Evolutionary conservation across 495 filamentous ascomycete species (phyloP).

Genomic region (Penicillium ucsense): DNA sequence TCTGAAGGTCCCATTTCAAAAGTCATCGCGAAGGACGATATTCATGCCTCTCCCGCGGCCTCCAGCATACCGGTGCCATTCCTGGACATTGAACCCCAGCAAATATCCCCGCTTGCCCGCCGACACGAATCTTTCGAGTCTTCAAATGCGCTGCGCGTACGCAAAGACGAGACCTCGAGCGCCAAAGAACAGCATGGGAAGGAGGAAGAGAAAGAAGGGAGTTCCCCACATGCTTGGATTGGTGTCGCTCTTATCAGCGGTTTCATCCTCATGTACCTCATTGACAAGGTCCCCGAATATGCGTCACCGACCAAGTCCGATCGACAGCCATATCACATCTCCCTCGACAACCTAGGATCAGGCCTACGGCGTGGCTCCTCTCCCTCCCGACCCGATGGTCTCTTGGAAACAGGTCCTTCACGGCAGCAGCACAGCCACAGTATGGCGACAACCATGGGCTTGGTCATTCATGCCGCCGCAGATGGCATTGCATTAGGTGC

Average conservation of each 20-base stretch:
- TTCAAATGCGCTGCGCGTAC: constrained; percentile 5
- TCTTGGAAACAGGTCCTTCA: constrained; percentile 23
- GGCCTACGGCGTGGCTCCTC: constrained; percentile 46
- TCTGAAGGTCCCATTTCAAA: constrained; percentile 15
- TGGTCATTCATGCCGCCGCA: constrained; percentile 95
- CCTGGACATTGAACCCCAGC: constrained; percentile 11
- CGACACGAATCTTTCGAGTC: constrained; percentile 2
- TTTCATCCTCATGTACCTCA: constrained; percentile 94
- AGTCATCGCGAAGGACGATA: constrained; percentile 2
- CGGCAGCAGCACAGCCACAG: constrained; percentile 28
- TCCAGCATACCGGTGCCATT: constrained; percentile 9
- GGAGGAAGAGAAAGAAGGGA: constrained; percentile 21
- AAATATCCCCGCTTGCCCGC: constrained; percentile 1
- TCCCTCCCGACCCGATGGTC: constrained; percentile 30
- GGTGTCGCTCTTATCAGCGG: constrained; percentile 79
- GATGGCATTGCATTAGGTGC: constrained; percentile 95
- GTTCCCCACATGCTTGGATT: constrained; percentile 60
- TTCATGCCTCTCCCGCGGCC: neutral
- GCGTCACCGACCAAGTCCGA: constrained; percentile 45
- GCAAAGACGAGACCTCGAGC: constrained; percentile 22
- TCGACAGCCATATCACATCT: constrained; percentile 60
- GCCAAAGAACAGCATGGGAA: constrained; percentile 31
- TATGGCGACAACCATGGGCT: constrained; percentile 73
- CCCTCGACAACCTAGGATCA: constrained; percentile 62
- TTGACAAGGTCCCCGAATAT: constrained; percentile 78